Conservation (phyloP, 257 asterid genomes). For the Anisodus acutangulus region DNA sequence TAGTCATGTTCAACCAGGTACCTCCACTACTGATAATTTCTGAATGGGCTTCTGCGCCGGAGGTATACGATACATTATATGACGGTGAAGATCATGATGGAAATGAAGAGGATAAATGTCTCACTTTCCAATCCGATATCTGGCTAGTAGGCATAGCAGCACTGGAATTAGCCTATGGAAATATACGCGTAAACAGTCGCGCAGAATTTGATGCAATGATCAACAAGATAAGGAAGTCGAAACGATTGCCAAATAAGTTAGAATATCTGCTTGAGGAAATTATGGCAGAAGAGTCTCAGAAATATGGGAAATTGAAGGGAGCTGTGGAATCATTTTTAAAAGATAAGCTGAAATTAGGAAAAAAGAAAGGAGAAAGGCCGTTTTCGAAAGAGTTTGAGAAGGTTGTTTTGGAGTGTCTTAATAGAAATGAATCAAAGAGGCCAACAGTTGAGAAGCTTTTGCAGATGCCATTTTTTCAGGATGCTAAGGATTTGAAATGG, state of each 20-base stretch:
- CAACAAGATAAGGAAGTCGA: background rate
- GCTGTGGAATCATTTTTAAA: background rate
- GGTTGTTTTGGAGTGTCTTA: slow-evolving; percentile 18
- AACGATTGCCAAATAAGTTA: slow-evolving; percentile 1
- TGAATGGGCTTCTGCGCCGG: slow-evolving; percentile 28
- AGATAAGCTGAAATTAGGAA: background rate
- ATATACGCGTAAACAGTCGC: background rate
- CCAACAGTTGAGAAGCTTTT: background rate
- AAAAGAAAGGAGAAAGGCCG: background rate
- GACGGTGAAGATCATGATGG: background rate
- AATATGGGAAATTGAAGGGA: slow-evolving; percentile 15
- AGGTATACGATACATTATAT: background rate
- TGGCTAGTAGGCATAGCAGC: slow-evolving; percentile 30
- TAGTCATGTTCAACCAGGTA: background rate
- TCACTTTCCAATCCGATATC: background rate
- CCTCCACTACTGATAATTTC: background rate
- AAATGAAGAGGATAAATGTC: no score
- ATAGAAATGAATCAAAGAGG: background rate
- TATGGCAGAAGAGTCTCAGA: background rate
- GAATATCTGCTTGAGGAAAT: background rate
- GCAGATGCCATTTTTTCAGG: background rate
- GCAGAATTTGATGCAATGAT: background rate
- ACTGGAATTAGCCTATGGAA: slow-evolving; percentile 28
- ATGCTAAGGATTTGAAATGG: background rate
- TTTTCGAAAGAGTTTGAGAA: slow-evolving; percentile 19